Evolutionary conservation across 176 grass and related monocot species (phyloP).

Genomic region (Oryza glaberrima): DNA sequence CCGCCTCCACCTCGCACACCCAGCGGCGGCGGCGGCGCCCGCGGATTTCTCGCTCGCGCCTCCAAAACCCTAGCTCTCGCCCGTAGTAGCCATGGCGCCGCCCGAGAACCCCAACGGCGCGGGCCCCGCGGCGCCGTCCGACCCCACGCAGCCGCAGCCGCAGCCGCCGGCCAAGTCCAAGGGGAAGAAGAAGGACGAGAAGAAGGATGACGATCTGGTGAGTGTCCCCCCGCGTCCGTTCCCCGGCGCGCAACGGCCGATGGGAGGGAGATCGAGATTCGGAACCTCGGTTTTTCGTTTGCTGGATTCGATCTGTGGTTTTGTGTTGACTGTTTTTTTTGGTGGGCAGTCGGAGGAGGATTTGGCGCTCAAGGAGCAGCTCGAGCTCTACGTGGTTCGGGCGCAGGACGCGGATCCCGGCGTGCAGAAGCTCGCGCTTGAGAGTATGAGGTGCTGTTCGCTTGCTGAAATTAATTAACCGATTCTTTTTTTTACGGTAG

Average conservation of each 20-base stretch:
- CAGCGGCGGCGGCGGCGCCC: too few relatives aligned
- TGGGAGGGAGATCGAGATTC: background rate
- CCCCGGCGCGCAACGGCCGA: background rate
- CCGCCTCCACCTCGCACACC: too few relatives aligned
- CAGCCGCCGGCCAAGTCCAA: conserved; percentile 45
- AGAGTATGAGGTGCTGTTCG: conserved; percentile 80
- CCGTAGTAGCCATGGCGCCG: conserved; percentile 39
- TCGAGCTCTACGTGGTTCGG: conserved; percentile 87
- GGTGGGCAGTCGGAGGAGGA: conserved; percentile 86
- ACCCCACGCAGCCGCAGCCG: conserved; percentile 34
- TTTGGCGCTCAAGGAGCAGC: conserved; percentile 87
- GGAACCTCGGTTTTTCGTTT: background rate
- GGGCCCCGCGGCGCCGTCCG: conserved; percentile 37
- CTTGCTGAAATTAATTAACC: background rate
- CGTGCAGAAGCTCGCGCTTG: conserved; percentile 89
- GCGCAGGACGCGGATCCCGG: conserved; percentile 81
- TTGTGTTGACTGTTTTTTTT: background rate
- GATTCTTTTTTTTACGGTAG: conserved; percentile 1
- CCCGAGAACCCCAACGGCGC: conserved; percentile 41
- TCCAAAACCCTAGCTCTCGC: background rate
- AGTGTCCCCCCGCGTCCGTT: background rate
- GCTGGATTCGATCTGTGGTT: conserved; percentile 21
- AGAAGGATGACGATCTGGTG: conserved; percentile 86
- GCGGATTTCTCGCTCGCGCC: background rate
- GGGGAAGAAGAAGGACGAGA: conserved; percentile 80